phyloP scores from a whole-genome alignment of 306 rosid genomes.

The Gastrolobium villosum region DNA sequence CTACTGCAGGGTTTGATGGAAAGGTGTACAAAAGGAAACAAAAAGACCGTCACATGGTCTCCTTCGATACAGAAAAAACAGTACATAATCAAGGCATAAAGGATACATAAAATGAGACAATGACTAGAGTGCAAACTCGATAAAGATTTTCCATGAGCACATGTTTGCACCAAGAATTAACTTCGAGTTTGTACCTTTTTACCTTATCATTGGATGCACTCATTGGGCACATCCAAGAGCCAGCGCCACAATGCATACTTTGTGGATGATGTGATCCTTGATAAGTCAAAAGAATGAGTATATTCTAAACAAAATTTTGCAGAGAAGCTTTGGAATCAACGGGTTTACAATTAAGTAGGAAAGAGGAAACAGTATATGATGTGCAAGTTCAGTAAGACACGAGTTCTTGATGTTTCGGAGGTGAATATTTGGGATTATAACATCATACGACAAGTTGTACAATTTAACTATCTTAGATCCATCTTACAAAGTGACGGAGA shows the following conservation, averaged over 20 bases:
- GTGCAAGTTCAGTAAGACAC: background rate
- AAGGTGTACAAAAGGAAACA: background rate
- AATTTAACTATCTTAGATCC: background rate
- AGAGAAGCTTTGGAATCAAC: conserved; percentile 7
- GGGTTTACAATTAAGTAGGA: background rate
- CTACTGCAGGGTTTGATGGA: background rate
- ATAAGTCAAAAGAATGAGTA: background rate
- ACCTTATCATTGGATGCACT: background rate
- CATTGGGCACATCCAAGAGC: background rate
- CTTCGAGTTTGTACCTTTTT: background rate
- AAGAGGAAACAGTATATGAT: too few species aligned
- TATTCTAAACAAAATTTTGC: background rate
- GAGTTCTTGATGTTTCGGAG: conserved; percentile 1
- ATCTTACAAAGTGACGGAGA: background rate
- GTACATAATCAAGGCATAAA: background rate
- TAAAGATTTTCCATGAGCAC: background rate
- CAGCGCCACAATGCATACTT: background rate
- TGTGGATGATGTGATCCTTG: background rate
- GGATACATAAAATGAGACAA: background rate
- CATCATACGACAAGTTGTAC: background rate
- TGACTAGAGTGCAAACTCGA: background rate
- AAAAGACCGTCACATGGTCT: background rate
- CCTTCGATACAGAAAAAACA: background rate
- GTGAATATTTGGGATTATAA: background rate
- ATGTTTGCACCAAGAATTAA: background rate